Evolutionary conservation across 108 stramenopile species (phyloP), one percentile per base, ranked within the genome.

Genomic region (Aureococcus anophagefferens): DNA sequence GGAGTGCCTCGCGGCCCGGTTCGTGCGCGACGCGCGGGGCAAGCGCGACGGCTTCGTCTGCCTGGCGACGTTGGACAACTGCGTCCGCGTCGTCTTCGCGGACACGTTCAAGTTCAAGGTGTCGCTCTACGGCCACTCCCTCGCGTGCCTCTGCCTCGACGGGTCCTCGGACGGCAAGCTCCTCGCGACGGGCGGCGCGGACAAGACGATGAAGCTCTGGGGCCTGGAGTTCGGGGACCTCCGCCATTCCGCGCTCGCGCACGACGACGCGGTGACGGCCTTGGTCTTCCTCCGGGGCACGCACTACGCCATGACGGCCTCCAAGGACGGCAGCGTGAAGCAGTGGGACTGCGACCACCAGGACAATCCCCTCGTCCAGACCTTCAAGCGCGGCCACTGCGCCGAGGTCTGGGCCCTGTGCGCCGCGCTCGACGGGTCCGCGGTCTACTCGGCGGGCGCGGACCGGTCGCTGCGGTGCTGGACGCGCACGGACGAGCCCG

Each of bases 151-250:
- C 37, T 90, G 90, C 40, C 73, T 99, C 68, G 96, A 96, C 79
- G 90, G 91, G 25, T 88, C 90, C 45, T 89, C 91, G 72, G 98
- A 99, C 77, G 93, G 92, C 70, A 78, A 88, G 29, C 90, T 99
- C 75, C 78, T 99, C 33, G 96, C 91, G 25, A 91, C 96, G 4
- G 93, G 88, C 32, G 93, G 93, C 32, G 96, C 98, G 7, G 98
- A 99, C 84, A 98, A 98, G 77, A 94, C 92, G 32, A 83, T 99
- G 36, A 98, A 98, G 75, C 86, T 99, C 62, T 98, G 95, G 94
- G 98, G 98, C 32, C 82, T 99, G 33, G 98, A 99, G 71, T 99
- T 99, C 79, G 98, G 98, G 46, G 98, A 99, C 74, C 96, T 96
- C 35, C 98, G 98, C 80, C 85, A 93, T 35, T 93, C 92, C 40